Percentiles rank a stretch among this genome's conserved stretches.
These are phyloP conservation scores for Alternaria burnsii DNA, from an alignment of 2,329 filamentous ascomycete genomes.

Conservation along the genomic window DNA sequence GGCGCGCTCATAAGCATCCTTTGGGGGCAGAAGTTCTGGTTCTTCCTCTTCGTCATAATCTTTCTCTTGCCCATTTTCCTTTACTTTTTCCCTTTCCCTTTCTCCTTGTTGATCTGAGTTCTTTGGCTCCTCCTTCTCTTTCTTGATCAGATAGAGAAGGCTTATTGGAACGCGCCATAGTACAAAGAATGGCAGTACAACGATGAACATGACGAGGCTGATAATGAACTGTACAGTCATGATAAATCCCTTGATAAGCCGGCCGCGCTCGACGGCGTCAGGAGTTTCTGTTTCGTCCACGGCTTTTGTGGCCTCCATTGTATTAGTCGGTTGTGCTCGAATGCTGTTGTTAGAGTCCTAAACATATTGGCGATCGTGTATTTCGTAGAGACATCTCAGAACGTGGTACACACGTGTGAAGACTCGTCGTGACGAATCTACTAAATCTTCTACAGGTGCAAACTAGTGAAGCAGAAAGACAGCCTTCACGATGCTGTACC, in stretches of 20 bases:
- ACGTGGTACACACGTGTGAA: background rate
- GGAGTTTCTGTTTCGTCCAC: background rate
- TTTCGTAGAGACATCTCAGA: background rate
- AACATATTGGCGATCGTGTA: background rate
- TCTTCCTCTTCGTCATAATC: background rate
- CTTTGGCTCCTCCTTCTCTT: background rate
- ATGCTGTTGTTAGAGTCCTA: background rate
- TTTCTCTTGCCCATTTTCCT: background rate
- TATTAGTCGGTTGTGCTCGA: background rate
- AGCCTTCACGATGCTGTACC: background rate
- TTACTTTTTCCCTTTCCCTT: background rate
- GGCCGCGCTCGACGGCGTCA: background rate
- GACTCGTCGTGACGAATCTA: background rate
- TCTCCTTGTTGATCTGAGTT: background rate
- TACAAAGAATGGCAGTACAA: conserved; percentile 7
- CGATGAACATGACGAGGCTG: background rate
- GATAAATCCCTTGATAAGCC: background rate
- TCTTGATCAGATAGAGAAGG: conserved; percentile 2
- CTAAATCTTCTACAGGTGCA: background rate
- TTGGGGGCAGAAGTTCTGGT: background rate
- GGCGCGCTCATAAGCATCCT: background rate
- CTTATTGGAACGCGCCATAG: conserved; percentile 7
- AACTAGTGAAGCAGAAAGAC: background rate
- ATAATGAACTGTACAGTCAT: background rate
- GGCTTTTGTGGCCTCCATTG: background rate